These are phyloP conservation scores for Limnanthes douglasii DNA, from an alignment of 345 rosid genomes.

Conservation along the genomic window DNA sequence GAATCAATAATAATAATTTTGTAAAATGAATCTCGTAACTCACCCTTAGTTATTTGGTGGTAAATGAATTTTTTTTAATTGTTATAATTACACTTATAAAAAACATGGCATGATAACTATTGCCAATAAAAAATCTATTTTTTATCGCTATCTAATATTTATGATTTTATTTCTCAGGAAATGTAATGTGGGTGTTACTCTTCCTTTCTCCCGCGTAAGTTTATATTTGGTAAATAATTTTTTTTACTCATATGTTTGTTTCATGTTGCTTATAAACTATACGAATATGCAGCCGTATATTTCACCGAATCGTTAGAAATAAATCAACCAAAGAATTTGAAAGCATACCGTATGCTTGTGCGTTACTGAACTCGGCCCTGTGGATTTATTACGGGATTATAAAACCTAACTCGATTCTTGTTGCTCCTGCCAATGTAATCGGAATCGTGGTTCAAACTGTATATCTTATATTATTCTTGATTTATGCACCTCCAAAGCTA, in stretches of 20 bases:
- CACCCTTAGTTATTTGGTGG: too few species aligned
- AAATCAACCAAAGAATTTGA: constrained; percentile 55
- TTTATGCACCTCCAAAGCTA: constrained; percentile 22
- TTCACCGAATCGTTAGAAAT: constrained; percentile 29
- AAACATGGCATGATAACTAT: too few species aligned
- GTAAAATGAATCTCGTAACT: too few species aligned
- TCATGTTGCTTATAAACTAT: background rate
- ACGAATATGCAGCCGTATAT: constrained; percentile 25
- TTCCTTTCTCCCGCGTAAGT: constrained; percentile 73
- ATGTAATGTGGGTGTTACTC: constrained; percentile 49
- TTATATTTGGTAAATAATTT: too few species aligned
- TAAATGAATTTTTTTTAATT: too few species aligned
- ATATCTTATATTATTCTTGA: constrained; percentile 34
- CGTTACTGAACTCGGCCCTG: constrained; percentile 38
- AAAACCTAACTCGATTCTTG: constrained; percentile 51
- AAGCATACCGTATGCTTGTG: constrained; percentile 61
- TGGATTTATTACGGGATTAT: constrained; percentile 77
- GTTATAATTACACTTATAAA: too few species aligned
- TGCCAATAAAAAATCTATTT: background rate
- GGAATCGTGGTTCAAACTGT: constrained; percentile 42
- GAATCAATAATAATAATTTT: too few species aligned
- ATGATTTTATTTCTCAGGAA: constrained; percentile 50
- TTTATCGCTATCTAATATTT: constrained; percentile 1
- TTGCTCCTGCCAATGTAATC: constrained; percentile 59
- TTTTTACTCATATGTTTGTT: background rate